Evolutionary conservation across 2,329 filamentous ascomycete genomes (phyloP).

Genomic region (Ceratocystis ficicola): DNA sequence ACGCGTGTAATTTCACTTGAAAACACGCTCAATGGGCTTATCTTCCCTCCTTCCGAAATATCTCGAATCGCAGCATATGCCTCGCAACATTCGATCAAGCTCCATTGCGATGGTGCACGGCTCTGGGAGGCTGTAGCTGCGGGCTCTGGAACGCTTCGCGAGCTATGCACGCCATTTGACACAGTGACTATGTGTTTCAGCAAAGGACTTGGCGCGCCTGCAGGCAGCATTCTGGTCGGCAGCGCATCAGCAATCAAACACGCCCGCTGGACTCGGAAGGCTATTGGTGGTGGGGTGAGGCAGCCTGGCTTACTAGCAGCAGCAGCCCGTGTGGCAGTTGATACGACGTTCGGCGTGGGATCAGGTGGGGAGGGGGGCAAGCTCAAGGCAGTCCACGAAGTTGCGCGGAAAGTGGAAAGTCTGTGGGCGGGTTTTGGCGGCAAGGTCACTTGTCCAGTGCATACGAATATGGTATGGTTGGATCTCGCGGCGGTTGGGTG

Average conservation of each 20-base stretch:
- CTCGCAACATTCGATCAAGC: constrained; percentile 46
- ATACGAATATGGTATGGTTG: constrained; percentile 91
- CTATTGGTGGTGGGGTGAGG: constrained; percentile 59
- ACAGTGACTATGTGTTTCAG: constrained; percentile 67
- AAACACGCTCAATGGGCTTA: constrained; percentile 69
- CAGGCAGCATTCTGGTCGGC: constrained; percentile 63
- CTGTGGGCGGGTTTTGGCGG: constrained; percentile 62
- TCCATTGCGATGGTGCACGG: constrained; percentile 70
- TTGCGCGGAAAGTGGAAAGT: constrained; percentile 52
- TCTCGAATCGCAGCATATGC: constrained; percentile 60
- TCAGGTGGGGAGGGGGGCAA: constrained; percentile 40
- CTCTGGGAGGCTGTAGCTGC: constrained; percentile 71
- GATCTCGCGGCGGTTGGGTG: constrained; percentile 52
- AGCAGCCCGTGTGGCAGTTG: constrained; percentile 56
- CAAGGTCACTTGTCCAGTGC: constrained; percentile 52
- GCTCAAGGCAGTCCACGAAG: constrained; percentile 47
- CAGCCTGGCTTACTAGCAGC: constrained; percentile 63
- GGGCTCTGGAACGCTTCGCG: constrained; percentile 52
- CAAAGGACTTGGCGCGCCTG: constrained; percentile 70
- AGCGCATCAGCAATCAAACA: constrained; percentile 30
- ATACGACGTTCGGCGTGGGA: constrained; percentile 34
- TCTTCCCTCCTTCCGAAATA: constrained; percentile 65
- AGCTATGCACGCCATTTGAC: constrained; percentile 59
- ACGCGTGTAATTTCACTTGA: constrained; percentile 73
- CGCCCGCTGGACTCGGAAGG: constrained; percentile 46